Evolutionary conservation across 2,329 filamentous ascomycete species (phyloP).

Genomic region (Aspergillus ibericus): DNA sequence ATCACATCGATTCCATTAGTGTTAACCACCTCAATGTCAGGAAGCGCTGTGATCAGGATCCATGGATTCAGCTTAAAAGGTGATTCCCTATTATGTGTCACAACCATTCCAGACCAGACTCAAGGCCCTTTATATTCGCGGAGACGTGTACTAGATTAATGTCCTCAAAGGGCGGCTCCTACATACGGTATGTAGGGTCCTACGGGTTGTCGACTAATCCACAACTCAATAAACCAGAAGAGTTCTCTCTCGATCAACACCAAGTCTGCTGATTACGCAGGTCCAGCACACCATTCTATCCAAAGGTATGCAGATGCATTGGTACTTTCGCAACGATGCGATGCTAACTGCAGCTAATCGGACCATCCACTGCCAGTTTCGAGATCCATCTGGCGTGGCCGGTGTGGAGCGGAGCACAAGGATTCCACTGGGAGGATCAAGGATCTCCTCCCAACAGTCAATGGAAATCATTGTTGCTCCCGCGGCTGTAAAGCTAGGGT

Average conservation of each 20-base stretch:
- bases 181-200: too few species aligned
- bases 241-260: background rate
- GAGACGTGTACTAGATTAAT: too few species aligned
- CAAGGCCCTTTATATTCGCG: too few species aligned
- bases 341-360: background rate
- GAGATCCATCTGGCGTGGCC: background rate
- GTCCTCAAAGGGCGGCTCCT: too few species aligned
- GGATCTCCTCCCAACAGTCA: background rate
- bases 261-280: background rate
- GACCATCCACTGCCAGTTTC: background rate
- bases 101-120: too few species aligned
- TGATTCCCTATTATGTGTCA: too few species aligned
- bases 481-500: background rate
- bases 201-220: too few species aligned
- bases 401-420: background rate
- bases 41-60: too few species aligned
- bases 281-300: background rate
- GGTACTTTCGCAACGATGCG: background rate
- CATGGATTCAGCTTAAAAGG: too few species aligned
- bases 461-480: background rate
- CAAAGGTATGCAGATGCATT: background rate
- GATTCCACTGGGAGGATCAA: background rate
- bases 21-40: too few species aligned
- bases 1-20: too few species aligned
- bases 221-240: background rate